Base-by-base conservation (phyloP, 2,329 filamentous ascomycete species). In the Lecanicillium sp. region DNA sequence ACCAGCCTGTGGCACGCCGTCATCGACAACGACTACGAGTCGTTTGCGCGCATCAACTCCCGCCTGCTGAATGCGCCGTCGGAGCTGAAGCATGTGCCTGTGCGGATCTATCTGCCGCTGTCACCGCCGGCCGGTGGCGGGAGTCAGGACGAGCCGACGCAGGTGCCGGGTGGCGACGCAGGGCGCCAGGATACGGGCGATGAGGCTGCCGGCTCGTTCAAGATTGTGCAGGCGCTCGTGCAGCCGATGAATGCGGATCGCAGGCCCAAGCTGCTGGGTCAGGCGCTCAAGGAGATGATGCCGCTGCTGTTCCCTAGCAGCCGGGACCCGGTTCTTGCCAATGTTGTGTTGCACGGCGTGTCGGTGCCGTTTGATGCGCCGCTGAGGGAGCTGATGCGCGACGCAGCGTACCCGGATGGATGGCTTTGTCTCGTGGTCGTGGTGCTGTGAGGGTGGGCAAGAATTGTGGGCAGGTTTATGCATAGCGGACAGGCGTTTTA, bases 381-480 rank as follows among this genome's bases (percentile, higher is more conserved):
- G 17, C 61, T 98, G 14, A 84, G 87, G 53, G 90, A 96, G 33
- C 59, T 98, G 42, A 84, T 92, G 63, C 74, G 80, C 41, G 83
- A 84, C 53, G 84, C 85, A 4, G 79, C 87, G 2, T 97, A 96
- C 66, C 80, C 87, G 0, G 92, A 98, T 62, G 92, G 92, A 0
- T 98, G 89, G 83, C 60, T 95, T 18, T 87, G 87, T 59, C 62
- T 96, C 30, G 84, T 87, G 37, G 75, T 96, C 5, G 72, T 81
- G 15, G 82, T 94, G 66, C 69, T 87, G 55, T 66, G 45, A 58
- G 33, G 17, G 15, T 13, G 43, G 38, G 36, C 45, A 14, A 36
- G 39, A 41, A 40, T 37, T 31, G 38, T 6, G 11, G 7, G 6
- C 22, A 7, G 6, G 11, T 25, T 25, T 7, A 25, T 25, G 22